Evolutionary conservation across 192 early-diverging fungal genomes (phyloP), one percentile per base, ranked within the genome.

Genomic region (Backusella macrospora): DNA sequence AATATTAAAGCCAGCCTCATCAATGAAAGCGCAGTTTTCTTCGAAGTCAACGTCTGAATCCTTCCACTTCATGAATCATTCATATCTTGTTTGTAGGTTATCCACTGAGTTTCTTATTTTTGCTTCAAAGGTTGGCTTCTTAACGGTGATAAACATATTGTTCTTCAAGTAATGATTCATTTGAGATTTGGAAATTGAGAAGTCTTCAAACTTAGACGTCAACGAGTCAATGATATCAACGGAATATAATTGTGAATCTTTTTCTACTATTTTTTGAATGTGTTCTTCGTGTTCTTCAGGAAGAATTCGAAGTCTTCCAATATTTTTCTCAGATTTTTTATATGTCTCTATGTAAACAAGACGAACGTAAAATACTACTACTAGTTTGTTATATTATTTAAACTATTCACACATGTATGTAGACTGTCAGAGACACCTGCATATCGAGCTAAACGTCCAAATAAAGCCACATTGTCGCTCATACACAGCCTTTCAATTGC

Each of bases 351-450:
- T 29, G 40, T 42, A 59, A 59, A n/a, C 18, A 49, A 59, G 55
- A 26, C 55, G 55, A 59, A 59, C 55, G 23, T 59, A 59, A 59
- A 59, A 59, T 59, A 59, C 55, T 59, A 59, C 55, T 59, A 59
- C 55, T 59, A 26, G 55, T 59, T 59, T 59, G 55, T 59, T 59
- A 59, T 59, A 59, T 59, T 59, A 59, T 59, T 59, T 59, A 16
- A 59, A 26, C 26, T 59, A 59, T 59, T 59, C 21, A 3, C 55
- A 59, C 55, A 59, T 29, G 55, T 59, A 59, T 59, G 16, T 59
- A 59, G 55, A 59, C 55, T 59, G 55, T 59, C 55, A 59, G 55
- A 29, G 55, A 59, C 55, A 59, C 55, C 55, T 59, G 21, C 55
- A 59, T 59, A 26, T 59, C 21, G 55, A 59, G 55, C 55, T 59